These are phyloP conservation scores for Diaporthe sp. DNA, from an alignment of 2,329 filamentous ascomycete genomes.

Conservation along the genomic window DNA sequence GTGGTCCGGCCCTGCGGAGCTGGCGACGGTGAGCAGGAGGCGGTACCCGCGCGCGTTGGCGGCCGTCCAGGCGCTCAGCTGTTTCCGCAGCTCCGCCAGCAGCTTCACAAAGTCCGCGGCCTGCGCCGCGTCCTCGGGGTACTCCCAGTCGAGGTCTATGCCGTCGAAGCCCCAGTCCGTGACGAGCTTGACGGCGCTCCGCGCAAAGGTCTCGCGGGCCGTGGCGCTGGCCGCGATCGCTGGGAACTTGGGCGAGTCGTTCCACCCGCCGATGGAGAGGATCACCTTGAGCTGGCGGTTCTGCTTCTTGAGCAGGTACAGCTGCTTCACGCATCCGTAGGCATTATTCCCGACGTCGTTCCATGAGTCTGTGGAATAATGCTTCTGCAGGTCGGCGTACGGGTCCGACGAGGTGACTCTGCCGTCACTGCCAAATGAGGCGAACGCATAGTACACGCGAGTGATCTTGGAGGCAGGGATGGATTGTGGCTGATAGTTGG, in stretches of 20 bases:
- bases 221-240: constrained; percentile 71
- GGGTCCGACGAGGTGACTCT: constrained; percentile 70
- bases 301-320: constrained; percentile 81
- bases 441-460: constrained; percentile 77
- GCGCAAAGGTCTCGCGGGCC: constrained; percentile 76
- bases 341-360: constrained; percentile 71
- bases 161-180: constrained; percentile 75
- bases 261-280: constrained; percentile 88
- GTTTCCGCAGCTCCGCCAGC: constrained; percentile 58
- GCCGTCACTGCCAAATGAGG: constrained; percentile 60
- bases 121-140: constrained; percentile 55
- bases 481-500: constrained; percentile 74
- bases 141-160: constrained; percentile 72
- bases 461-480: constrained; percentile 79
- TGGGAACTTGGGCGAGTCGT: constrained; percentile 79
- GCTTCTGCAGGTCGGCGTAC: constrained; percentile 76
- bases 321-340: constrained; percentile 83
- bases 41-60: constrained; percentile 49
- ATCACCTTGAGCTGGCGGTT: constrained; percentile 84
- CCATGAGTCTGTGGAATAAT: constrained; percentile 76
- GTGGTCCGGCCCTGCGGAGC: constrained; percentile 58
- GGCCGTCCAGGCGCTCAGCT: constrained; percentile 49
- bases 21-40: constrained; percentile 52
- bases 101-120: constrained; percentile 56
- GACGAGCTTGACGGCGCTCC: constrained; percentile 76